Base-by-base conservation (phyloP, 1,284 basidiomycete genomes). In the Moniliophthora roreri region DNA sequence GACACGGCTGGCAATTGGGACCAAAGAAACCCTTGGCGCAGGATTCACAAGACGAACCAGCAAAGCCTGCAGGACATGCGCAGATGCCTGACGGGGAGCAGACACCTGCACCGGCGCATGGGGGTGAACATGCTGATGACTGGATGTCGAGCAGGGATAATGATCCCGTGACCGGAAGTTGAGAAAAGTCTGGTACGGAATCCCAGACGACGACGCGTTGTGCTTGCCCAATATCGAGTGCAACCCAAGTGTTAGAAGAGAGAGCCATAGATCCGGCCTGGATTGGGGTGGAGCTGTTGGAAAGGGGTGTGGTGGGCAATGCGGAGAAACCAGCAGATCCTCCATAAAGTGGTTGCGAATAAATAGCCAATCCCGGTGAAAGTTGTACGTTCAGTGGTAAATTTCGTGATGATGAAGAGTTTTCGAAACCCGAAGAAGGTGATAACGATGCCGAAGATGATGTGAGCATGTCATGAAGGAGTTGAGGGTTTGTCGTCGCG, bases 11-110 rank as follows among this genome's bases (percentile, higher is more conserved):
- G 62, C 91, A 93, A 0, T 66, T 71, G 0, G 83, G 73, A 1
- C 91, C 91, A 62, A 89, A 93, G 66, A 86, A 86, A 1, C 87
- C 87, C 11, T 76, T 52, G 1, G 80, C 74, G 61, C 91, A 93
- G 1, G 82, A 74, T 66, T 93, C 89, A 69, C 91, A 93, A 0
- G 86, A 84, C 3, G 82, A 67, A 2, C 91, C 91, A 2, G 77
- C 82, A 65, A 92, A 93, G 0, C 89, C 89, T 1, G 81, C 59
- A 0, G 82, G 78, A 60, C 91, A 93, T 0, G 74, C 68, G 62
- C 91, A 93, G 18, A 78, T 81, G 4, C 88, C 87, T 0, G 81
- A 76, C 0, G 82, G 65, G 2, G 83, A 81, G 62, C 91, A 93
- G 7, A 87, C 70, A 7, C 89, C 87, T 2, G 80, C 76, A 2